Percentiles rank a stretch among this genome's conserved stretches.
Evolutionary conservation across 805 yeast species (phyloP).

Genomic region (Yamadazyma kitorensis): DNA sequence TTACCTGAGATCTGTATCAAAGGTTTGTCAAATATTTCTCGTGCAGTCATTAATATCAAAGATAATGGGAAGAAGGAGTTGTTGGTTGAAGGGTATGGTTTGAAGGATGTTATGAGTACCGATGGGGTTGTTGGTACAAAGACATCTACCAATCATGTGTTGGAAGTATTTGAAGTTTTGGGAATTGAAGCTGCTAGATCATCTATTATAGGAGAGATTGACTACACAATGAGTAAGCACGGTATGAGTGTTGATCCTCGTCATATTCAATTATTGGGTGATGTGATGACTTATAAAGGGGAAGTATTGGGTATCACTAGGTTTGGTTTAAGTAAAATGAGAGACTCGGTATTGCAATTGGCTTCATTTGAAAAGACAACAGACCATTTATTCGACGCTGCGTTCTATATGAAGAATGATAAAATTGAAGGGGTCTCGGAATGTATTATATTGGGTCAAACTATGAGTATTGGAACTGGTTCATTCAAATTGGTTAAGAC

Average conservation of each 20-base stretch:
- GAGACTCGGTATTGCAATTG: conserved; percentile 94
- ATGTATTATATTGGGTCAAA: conserved; percentile 95
- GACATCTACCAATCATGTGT: conserved; percentile 87
- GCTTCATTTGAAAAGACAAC: conserved; percentile 98
- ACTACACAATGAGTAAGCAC: conserved; percentile 96
- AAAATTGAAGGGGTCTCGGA: conserved; percentile 96
- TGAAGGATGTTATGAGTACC: conserved; percentile 93
- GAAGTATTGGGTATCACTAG: conserved; percentile 97
- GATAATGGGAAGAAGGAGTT: conserved; percentile 86
- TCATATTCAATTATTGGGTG: conserved; percentile 95
- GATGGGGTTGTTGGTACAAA: conserved; percentile 91
- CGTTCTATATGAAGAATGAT: conserved; percentile 96
- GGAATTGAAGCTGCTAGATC: conserved; percentile 98
- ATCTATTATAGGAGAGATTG: conserved; percentile 90
- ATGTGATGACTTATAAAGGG: conserved; percentile 98
- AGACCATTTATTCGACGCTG: conserved; percentile 96
- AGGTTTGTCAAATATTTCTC: conserved; percentile 85
- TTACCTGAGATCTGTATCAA: conserved; percentile 88
- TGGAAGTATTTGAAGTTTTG: conserved; percentile 83
- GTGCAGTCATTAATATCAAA: conserved; percentile 94
- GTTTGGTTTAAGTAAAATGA: conserved; percentile 96
- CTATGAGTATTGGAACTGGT: conserved; percentile 97
- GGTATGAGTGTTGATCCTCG: conserved; percentile 99
- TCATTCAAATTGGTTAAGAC: conserved; percentile 80
- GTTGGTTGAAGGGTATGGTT: conserved; percentile 96